phyloP scores from a whole-genome alignment of 768 basidiomycete species.

The Polyporus arcularius region DNA sequence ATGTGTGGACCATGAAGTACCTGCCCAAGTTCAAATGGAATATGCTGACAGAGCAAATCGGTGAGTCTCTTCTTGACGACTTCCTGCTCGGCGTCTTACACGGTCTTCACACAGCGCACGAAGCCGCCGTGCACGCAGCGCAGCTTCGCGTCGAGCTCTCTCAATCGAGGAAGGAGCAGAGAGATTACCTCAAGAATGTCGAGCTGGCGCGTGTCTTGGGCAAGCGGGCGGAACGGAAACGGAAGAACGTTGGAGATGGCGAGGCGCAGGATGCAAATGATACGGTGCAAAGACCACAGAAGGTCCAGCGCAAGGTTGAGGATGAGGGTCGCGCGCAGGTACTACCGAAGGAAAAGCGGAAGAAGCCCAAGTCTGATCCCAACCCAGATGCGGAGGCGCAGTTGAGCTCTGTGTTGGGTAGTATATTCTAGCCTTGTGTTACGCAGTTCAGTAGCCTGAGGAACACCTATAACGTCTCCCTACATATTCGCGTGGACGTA shows the following conservation, averaged over 20 bases:
- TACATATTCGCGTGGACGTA: neutral
- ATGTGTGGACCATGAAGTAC: conserved; percentile 99
- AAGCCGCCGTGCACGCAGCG: conserved; percentile 84
- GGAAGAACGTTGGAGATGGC: conserved; percentile 20
- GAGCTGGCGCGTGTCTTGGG: conserved; percentile 87
- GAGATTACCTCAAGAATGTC: conserved; percentile 91
- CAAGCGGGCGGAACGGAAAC: conserved; percentile 68
- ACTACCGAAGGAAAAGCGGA: conserved; percentile 23
- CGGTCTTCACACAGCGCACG: conserved; percentile 64
- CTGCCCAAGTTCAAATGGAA: conserved; percentile 98
- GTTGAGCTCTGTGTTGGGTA: conserved; percentile 48
- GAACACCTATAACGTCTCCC: conserved; percentile 10
- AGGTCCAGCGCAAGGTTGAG: conserved; percentile 2
- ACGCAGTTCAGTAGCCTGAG: neutral
- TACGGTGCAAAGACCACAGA: conserved; percentile 43
- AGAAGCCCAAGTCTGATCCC: conserved; percentile 12
- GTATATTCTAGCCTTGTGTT: conserved; percentile 46
- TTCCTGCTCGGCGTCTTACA: neutral
- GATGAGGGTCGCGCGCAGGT: neutral
- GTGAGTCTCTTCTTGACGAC: conserved; percentile 46
- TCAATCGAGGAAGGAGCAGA: conserved; percentile 85
- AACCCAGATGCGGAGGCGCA: conserved; percentile 21
- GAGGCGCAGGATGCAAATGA: conserved; percentile 5
- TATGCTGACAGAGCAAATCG: conserved; percentile 98
- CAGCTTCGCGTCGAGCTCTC: conserved; percentile 90